Evolutionary conservation across 2,329 filamentous ascomycete genomes (phyloP).

Genomic region (Fusarium multiceps): DNA sequence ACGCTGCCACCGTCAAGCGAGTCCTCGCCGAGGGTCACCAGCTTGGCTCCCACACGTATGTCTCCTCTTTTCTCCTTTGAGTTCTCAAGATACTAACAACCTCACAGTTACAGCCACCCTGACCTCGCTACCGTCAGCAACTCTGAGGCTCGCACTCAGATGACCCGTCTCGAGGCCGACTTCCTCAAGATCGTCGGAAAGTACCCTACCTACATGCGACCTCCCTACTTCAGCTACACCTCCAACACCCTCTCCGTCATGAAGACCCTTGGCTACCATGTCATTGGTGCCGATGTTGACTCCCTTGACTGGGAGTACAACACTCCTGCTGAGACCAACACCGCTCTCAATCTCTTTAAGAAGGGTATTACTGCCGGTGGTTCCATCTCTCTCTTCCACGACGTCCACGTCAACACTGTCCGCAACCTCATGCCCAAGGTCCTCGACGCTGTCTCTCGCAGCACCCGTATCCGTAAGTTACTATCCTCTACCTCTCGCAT

Average conservation of each 20-base stretch:
- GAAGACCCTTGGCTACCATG: constrained; percentile 59
- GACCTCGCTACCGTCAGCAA: constrained; percentile 49
- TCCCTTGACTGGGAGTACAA: constrained; percentile 64
- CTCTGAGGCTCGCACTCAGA: constrained; percentile 46
- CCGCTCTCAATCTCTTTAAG: constrained; percentile 44
- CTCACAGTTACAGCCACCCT: constrained; percentile 55
- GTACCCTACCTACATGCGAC: constrained; percentile 52
- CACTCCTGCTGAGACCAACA: constrained; percentile 33
- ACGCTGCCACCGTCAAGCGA: constrained; percentile 46
- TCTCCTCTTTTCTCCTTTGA: neutral
- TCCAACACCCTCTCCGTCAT: constrained; percentile 46
- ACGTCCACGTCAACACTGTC: constrained; percentile 57
- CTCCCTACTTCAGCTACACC: constrained; percentile 53
- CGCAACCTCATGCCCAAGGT: constrained; percentile 29
- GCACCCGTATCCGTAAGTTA: constrained; percentile 26
- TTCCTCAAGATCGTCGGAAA: constrained; percentile 49
- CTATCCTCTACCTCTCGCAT: too few relatives aligned
- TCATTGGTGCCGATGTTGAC: constrained; percentile 66
- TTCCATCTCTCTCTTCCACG: constrained; percentile 62
- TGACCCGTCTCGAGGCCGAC: constrained; percentile 52
- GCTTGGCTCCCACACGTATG: constrained; percentile 57
- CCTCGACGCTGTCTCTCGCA: constrained; percentile 22
- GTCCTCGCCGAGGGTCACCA: constrained; percentile 64
- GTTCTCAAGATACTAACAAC: constrained; percentile 12
- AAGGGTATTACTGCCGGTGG: constrained; percentile 43